Evolutionary conservation across 371 early-diverging fungal genomes (phyloP), one percentile per base, ranked within the genome.

Genomic region (Zopfochytrium polystomum): DNA sequence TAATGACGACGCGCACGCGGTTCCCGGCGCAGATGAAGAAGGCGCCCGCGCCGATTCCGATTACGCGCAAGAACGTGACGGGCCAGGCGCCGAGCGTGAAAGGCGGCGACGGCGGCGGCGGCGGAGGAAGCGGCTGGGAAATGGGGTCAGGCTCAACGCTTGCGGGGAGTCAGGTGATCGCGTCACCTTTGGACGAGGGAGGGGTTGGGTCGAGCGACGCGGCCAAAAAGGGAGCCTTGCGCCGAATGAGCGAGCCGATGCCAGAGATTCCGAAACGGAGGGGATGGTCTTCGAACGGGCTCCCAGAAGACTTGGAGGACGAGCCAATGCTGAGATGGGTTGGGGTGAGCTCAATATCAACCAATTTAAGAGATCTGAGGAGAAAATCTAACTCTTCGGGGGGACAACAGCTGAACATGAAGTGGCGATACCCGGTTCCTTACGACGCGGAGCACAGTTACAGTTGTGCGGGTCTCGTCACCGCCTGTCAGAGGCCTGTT

Each of bases 391-490:
- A 13, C 11, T 42, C 42, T 13, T 42, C n/a, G 13, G 42, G 42
- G 11, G 13, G 42, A 20, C 32, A 1, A 7, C 48, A 63, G 64
- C 33, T 63, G n/a, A 63, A 63, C 31, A 22, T 63, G 45, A 63
- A 63, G 35, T 52, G 52, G 38, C 50, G 64, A 27, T 63, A 63
- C 31, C 51, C 58, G 1, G 18, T 63, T 43, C 64, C 64, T 1
- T 1, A 20, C 9, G 46, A 63, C 33, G 22, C 58, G 29, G 23
- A 29, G 13, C n/a, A 55, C 4, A 29, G 13, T 23, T 7, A 49
- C 25, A 54, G 25, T 23, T 63, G 35, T 34, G 23, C 58, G 23
- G 64, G 64, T 13, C 11, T 15, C 32, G n/a, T 63, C 26, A 31
- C 58, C 6, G 51, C 43, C 11, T 47, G 48, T 22, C 29, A 57